phyloP scores from a whole-genome alignment of 352 stramenopile species.

The Phytophthora parvispora region DNA sequence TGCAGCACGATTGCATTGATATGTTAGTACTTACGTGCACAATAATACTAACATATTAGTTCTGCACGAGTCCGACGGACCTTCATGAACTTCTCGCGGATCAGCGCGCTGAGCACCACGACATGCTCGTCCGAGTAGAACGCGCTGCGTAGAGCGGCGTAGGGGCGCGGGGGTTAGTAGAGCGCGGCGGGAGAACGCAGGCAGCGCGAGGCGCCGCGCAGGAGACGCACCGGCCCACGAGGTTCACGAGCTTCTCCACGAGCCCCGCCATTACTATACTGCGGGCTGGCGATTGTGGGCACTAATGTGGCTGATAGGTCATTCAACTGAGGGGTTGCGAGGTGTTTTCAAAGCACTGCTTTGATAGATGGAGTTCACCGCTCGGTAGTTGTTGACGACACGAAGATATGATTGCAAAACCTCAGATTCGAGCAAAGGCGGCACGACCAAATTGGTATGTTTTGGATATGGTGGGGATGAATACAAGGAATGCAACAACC shows the following conservation, averaged over 20 bases:
- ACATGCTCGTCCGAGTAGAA: slow-evolving; percentile 92
- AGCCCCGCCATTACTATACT: slow-evolving; percentile 81
- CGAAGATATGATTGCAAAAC: too few species aligned
- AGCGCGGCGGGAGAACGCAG: neutral
- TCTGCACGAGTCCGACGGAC: slow-evolving; percentile 32
- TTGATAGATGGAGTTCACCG: too few species aligned
- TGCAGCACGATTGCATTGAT: slow-evolving; percentile 22
- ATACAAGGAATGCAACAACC: too few species aligned
- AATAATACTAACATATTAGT: slow-evolving; percentile 1
- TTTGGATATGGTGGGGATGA: too few species aligned
- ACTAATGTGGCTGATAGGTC: too few species aligned
- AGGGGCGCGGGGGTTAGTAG: neutral
- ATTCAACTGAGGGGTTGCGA: too few species aligned
- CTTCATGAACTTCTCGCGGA: slow-evolving; percentile 92
- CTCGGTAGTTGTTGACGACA: too few species aligned
- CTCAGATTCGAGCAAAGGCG: too few species aligned
- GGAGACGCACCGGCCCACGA: slow-evolving; percentile 74
- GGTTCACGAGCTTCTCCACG: slow-evolving; percentile 89
- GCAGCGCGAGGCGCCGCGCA: neutral
- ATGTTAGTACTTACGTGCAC: neutral
- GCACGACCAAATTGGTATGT: too few species aligned
- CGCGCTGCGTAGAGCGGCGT: slow-evolving; percentile 54
- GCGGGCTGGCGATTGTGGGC: too few species aligned
- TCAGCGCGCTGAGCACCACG: slow-evolving; percentile 86
- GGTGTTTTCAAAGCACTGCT: too few species aligned